Base-by-base conservation (phyloP, 2,329 filamentous ascomycete species). In the Pseudopyricularia javanii region DNA sequence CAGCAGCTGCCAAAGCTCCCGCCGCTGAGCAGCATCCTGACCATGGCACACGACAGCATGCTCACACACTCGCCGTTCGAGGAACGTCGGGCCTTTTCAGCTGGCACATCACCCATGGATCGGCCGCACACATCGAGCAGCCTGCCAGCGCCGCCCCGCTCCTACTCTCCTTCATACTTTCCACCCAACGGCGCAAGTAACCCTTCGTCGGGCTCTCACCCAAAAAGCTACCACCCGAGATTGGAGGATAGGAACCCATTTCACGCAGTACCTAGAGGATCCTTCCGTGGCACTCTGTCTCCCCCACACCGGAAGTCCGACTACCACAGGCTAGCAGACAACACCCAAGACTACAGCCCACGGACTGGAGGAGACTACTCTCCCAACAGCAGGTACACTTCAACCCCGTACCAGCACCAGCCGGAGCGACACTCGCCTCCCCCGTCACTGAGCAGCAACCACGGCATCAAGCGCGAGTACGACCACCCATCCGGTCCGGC, bases 11-110 rank as follows among this genome's bases (percentile, higher is more conserved):
- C 76, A 57, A 73, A 77, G 58, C 70, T 81, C 22, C 78, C 78
- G 2, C 73, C 78, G 6, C 59, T 82, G 57, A 80, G 75, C 63
- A 80, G 76, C 58, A 64, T 82, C 15, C 79, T 81, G 58, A 75
- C 75, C 3, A 73, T 74, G 6, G 67, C 72, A 11, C 64, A 73
- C 5, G 63, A 70, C 47, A 64, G 70, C 33, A 68, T 71, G 49
- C 66, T 72, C 26, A 59, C 72, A 50, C 68, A 70, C 55, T 75
- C 76, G 35, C 71, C 75, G 22, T 69, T 70, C 20, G 75, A 78
- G 37, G 37, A 43, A 70, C 72, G 24, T 68, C 69, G n/a, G 64
- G 65, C 69, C 35, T 70, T 72, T 45, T 60, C 67, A 45, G 66
- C 70, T 33, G 28, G 35, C n/a, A 62, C 68, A 7, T 78, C 76